Percentiles rank a stretch among this genome's conserved stretches.
Conservation (phyloP, 129 eudicot genomes). For the Smallanthus sonchifolius region DNA sequence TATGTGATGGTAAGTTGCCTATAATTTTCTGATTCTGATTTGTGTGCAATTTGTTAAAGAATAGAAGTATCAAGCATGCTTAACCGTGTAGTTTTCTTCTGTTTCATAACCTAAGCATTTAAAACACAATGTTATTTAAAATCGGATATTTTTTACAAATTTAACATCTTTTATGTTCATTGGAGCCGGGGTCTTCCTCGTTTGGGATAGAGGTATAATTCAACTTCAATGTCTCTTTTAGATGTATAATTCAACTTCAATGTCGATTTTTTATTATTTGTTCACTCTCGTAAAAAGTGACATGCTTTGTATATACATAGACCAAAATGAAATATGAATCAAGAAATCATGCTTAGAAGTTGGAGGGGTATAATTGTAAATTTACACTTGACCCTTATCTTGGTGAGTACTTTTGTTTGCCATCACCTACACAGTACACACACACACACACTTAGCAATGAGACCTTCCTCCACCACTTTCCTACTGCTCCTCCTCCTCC, state of each 20-base stretch:
- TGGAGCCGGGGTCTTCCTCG: too few relatives aligned
- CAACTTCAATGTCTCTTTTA: background rate
- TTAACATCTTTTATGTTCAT: too few relatives aligned
- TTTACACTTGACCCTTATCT: background rate
- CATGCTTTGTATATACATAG: background rate
- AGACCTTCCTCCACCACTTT: conserved; percentile 20
- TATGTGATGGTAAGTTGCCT: background rate
- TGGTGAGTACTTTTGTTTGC: background rate
- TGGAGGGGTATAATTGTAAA: background rate
- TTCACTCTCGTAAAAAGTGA: background rate
- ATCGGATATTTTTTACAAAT: too few relatives aligned
- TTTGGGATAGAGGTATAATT: too few relatives aligned
- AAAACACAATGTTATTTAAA: too few relatives aligned
- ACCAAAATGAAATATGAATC: background rate
- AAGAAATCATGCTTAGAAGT: background rate
- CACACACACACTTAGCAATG: conserved; percentile 7
- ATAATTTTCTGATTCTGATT: background rate
- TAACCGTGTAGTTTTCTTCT: too few relatives aligned
- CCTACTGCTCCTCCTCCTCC: conserved; percentile 14
- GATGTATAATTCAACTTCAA: background rate
- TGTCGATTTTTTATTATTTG: background rate
- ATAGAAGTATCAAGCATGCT: background rate
- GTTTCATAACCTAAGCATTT: too few relatives aligned
- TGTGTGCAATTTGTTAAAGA: background rate
- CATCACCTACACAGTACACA: background rate